phyloP scores from a whole-genome alignment of 2,329 filamentous ascomycete species.

The Alternaria sp. region DNA sequence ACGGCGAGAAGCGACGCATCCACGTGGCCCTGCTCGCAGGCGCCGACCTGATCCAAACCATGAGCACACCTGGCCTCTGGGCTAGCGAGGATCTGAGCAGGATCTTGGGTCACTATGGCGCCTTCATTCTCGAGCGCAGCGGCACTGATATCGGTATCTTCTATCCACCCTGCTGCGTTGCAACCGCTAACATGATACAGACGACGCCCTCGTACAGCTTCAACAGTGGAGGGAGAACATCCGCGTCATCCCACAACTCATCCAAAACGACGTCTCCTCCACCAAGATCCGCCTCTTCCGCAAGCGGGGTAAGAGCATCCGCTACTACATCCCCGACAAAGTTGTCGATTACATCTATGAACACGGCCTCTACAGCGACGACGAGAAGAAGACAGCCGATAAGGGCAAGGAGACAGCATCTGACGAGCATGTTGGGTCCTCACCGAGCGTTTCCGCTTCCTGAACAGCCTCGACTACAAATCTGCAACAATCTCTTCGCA shows the following conservation, averaged over 20 bases:
- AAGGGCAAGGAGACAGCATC: slow-evolving; percentile 46
- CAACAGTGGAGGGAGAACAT: slow-evolving; percentile 87
- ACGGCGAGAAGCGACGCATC: slow-evolving; percentile 72
- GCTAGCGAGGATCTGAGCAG: slow-evolving; percentile 83
- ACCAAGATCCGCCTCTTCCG: slow-evolving; percentile 80
- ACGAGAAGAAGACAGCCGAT: slow-evolving; percentile 49
- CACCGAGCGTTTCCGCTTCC: slow-evolving; percentile 26
- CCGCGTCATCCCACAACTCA: slow-evolving; percentile 86
- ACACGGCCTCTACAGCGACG: slow-evolving; percentile 51
- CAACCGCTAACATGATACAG: slow-evolving; percentile 48
- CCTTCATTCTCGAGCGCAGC: slow-evolving; percentile 85
- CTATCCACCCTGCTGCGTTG: not conserved
- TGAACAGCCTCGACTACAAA: slow-evolving; percentile 17
- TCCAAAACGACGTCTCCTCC: slow-evolving; percentile 84
- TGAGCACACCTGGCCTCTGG: slow-evolving; percentile 72
- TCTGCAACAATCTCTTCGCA: not conserved
- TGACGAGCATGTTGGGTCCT: slow-evolving; percentile 36
- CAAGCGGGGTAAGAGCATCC: slow-evolving; percentile 54
- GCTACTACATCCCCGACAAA: slow-evolving; percentile 53
- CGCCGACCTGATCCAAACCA: slow-evolving; percentile 61
- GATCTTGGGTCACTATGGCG: slow-evolving; percentile 83
- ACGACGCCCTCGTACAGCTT: slow-evolving; percentile 83
- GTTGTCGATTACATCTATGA: slow-evolving; percentile 54
- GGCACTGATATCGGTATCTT: slow-evolving; percentile 76
- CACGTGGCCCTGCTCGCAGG: slow-evolving; percentile 85